phyloP scores from a whole-genome alignment of 768 basidiomycete species.

The Pisolithus tinctorius region DNA sequence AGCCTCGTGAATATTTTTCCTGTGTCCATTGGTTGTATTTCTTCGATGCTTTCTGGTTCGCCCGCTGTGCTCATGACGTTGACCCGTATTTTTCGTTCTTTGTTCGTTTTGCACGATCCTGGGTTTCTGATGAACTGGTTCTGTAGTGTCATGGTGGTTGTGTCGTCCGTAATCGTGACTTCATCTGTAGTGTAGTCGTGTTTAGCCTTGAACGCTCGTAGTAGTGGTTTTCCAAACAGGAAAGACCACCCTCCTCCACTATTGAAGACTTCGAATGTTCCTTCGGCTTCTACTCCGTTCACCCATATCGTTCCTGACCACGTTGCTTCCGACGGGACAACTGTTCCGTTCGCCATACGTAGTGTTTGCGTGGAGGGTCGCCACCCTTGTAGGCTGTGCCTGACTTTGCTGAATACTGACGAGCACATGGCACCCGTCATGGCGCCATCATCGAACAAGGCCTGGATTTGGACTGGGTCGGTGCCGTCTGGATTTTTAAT shows the following conservation, averaged over 20 bases:
- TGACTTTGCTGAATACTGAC: background rate
- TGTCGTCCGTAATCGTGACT: background rate
- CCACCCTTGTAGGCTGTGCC: background rate
- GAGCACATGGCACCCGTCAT: background rate
- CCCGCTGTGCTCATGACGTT: background rate
- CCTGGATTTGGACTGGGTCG: background rate
- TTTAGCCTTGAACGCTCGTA: conserved; percentile 13
- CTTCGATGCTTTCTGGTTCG: background rate
- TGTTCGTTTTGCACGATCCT: background rate
- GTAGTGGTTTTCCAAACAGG: conserved; percentile 24
- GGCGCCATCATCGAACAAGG: background rate
- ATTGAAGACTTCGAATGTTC: too few species aligned
- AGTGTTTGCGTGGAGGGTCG: conserved; percentile 4
- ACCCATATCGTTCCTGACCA: conserved; percentile 2
- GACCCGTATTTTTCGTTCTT: background rate
- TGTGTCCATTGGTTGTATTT: background rate
- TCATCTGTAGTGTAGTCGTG: conserved; percentile 21
- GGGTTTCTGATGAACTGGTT: background rate
- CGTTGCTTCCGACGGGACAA: background rate
- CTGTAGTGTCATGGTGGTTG: background rate
- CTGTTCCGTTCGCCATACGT: conserved; percentile 28
- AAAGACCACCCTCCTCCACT: conserved; percentile 23
- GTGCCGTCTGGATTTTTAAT: background rate
- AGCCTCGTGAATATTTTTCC: background rate
- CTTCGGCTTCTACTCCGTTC: background rate